phyloP scores from a whole-genome alignment of 2,329 filamentous ascomycete species.

The Ophiostoma perfectum region DNA sequence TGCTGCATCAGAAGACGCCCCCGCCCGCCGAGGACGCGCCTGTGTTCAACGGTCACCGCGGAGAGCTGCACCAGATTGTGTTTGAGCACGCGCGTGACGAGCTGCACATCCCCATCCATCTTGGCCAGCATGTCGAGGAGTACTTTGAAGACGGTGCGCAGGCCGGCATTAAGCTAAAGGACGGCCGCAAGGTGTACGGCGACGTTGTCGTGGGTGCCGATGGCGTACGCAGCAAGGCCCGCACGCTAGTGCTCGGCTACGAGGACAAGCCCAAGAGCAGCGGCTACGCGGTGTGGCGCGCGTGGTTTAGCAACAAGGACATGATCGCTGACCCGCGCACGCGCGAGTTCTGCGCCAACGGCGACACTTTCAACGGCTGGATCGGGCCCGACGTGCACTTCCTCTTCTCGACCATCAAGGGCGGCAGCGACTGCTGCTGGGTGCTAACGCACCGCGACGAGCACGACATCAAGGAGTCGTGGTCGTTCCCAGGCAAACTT shows the following conservation, averaged over 20 bases:
- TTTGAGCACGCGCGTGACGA: constrained; percentile 53
- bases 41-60: constrained; percentile 55
- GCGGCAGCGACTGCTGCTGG: constrained; percentile 53
- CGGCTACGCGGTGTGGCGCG: constrained; percentile 49
- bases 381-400: constrained; percentile 54
- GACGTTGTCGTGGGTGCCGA: constrained; percentile 52
- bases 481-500: constrained; percentile 49
- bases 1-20: constrained; percentile 50
- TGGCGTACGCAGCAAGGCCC: constrained; percentile 49
- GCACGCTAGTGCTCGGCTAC: constrained; percentile 47
- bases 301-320: constrained; percentile 49
- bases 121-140: constrained; percentile 46
- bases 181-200: constrained; percentile 30
- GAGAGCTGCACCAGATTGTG: constrained; percentile 55
- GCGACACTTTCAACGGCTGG: constrained; percentile 56
- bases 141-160: constrained; percentile 50
- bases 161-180: constrained; percentile 41
- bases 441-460: constrained; percentile 52
- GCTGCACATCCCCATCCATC: constrained; percentile 50
- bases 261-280: constrained; percentile 48
- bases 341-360: constrained; percentile 49
- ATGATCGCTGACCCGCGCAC: constrained; percentile 49
- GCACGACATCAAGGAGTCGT: constrained; percentile 51
- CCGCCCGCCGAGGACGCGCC: constrained; percentile 43
- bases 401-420: constrained; percentile 53